These are phyloP conservation scores for Cryphonectria nitschkei DNA, from an alignment of 2,329 filamentous ascomycete genomes.

Conservation along the genomic window DNA sequence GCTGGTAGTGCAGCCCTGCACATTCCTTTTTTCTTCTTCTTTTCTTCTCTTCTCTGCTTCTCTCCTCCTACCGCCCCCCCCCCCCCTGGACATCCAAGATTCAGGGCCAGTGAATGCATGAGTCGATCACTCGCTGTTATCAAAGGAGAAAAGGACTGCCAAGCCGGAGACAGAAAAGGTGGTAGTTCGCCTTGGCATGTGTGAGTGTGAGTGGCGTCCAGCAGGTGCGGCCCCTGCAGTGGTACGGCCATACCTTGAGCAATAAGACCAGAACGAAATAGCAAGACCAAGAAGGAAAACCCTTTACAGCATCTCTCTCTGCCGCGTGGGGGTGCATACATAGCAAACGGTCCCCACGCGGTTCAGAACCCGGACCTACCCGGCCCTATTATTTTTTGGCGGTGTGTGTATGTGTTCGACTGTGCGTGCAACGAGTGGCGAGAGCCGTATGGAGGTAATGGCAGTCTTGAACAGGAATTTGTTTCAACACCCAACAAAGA, in stretches of 20 bases:
- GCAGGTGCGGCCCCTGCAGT: not conserved
- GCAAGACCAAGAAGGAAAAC: not conserved
- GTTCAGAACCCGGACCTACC: not conserved
- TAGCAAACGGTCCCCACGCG: not conserved
- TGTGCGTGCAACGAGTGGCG: not conserved
- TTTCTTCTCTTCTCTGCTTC: too few species aligned
- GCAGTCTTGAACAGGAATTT: not conserved
- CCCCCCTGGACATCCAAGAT: not conserved
- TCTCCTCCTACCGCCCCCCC: not conserved
- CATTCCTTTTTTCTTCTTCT: not conserved
- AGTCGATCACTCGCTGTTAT: slow-evolving; percentile 1
- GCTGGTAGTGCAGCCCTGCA: not conserved
- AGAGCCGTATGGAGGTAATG: not conserved
- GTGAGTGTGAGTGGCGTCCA: not conserved
- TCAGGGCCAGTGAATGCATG: not conserved
- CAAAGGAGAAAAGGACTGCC: not conserved
- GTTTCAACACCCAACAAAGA: too few species aligned
- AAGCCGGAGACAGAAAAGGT: not conserved
- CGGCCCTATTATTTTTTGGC: not conserved
- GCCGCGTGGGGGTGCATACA: not conserved
- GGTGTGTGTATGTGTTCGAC: not conserved
- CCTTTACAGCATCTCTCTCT: not conserved
- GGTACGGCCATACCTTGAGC: not conserved
- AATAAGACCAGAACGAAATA: not conserved
- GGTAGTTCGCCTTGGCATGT: slow-evolving; percentile 4